Conservation (phyloP, 225 moss, liverwort and hornwort species). For the Pseudoscleropodium purum region DNA sequence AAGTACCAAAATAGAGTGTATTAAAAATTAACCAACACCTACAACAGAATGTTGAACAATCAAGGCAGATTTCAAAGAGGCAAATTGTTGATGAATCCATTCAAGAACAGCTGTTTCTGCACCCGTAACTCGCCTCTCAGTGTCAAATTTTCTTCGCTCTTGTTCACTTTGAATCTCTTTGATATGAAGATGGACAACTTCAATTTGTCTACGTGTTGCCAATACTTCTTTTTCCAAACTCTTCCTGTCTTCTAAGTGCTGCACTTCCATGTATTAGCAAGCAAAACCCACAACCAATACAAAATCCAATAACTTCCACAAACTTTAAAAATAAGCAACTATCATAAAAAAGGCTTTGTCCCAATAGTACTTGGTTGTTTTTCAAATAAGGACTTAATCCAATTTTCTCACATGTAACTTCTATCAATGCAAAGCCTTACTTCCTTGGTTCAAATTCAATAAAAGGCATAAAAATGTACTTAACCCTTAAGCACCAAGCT, state of each 20-base stretch:
- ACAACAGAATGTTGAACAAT: constrained; percentile 28
- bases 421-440: neutral
- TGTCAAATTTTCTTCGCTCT: constrained; percentile 34
- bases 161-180: constrained; percentile 42
- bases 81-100: constrained; percentile 55
- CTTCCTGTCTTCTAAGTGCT: constrained; percentile 36
- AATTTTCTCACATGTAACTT: neutral
- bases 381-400: neutral
- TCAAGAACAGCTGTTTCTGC: constrained; percentile 21
- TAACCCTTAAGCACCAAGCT: neutral
- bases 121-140: constrained; percentile 20
- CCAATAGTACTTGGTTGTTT: neutral
- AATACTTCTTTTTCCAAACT: constrained; percentile 22
- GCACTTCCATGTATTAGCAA: neutral
- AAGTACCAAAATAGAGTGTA: neutral
- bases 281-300: neutral
- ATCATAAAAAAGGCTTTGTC: accelerated
- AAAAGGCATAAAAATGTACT: neutral
- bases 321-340: neutral
- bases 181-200: constrained; percentile 24
- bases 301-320: neutral
- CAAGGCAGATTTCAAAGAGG: constrained; percentile 33
- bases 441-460: accelerated
- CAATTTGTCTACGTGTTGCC: constrained; percentile 8
- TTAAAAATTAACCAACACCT: neutral